A percentile compares a stretch with the other conserved stretches of the same genome.
phyloP scores from a whole-genome alignment of 768 basidiomycete genomes.

The button mushroom (Agaricus bisporus) region DNA sequence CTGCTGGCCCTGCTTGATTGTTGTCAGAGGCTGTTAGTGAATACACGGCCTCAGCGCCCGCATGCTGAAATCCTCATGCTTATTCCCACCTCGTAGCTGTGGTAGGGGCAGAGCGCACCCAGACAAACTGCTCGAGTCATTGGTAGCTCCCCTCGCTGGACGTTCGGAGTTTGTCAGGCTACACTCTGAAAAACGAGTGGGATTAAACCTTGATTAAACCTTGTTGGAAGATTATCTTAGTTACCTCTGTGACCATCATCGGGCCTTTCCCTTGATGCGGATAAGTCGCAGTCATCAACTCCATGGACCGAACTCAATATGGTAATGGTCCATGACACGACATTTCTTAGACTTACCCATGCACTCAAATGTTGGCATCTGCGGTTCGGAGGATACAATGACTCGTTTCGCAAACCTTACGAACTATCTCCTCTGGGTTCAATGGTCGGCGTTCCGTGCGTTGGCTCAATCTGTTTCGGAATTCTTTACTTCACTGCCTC shows the following conservation, averaged over 20 bases:
- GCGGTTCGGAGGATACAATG: slow-evolving; percentile 1
- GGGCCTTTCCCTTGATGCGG: slow-evolving; percentile 3
- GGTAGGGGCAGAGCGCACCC: too few relatives aligned
- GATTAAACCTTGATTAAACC: too few relatives aligned
- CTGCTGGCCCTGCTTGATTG: slow-evolving; percentile 5
- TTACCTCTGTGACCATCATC: too few relatives aligned
- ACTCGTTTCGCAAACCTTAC: not conserved
- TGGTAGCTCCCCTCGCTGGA: too few relatives aligned
- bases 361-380: not conserved
- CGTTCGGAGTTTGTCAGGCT: too few relatives aligned
- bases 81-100: too few relatives aligned
- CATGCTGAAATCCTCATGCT: too few relatives aligned
- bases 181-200: too few relatives aligned
- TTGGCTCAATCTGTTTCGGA: slow-evolving; percentile 5
- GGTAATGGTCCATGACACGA: not conserved
- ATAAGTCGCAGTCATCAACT: not conserved
- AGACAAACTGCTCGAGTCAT: too few relatives aligned
- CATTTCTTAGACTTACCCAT: not conserved
- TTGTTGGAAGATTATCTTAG: too few relatives aligned
- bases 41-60: not conserved
- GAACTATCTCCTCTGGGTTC: not conserved
- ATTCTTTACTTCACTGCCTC: slow-evolving; percentile 1
- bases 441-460: not conserved
- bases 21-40: slow-evolving; percentile 10
- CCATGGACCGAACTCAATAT: not conserved